These are phyloP conservation scores for Candida sp. DNA, from an alignment of 1,139 yeast species.

Conservation along the genomic window DNA sequence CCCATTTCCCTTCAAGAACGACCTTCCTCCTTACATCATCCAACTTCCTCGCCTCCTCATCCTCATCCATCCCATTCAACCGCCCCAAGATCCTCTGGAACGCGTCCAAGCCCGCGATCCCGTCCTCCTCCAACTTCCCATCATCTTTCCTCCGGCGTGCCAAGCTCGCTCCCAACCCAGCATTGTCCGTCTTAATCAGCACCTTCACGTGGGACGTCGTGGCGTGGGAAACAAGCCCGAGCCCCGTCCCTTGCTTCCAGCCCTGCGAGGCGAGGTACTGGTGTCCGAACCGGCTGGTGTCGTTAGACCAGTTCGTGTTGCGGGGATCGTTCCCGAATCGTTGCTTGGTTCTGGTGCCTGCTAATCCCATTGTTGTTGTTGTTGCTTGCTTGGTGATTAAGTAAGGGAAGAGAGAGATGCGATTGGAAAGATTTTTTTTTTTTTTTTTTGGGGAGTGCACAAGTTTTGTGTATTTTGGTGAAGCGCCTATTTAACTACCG, in stretches of 20 bases:
- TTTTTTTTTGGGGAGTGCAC: not conserved
- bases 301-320: conserved; percentile 94
- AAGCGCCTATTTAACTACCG: conserved; percentile 20
- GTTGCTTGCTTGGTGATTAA: not conserved
- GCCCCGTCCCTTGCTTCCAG: conserved; percentile 91
- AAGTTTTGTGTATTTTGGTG: not conserved
- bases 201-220: conserved; percentile 85
- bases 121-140: conserved; percentile 54
- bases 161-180: conserved; percentile 86
- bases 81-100: conserved; percentile 91
- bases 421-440: not conserved
- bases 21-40: conserved; percentile 70
- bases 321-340: conserved; percentile 94
- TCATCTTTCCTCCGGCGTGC: conserved; percentile 55
- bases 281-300: conserved; percentile 86
- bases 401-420: not conserved
- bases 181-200: conserved; percentile 75
- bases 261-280: conserved; percentile 82
- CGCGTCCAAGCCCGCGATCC: conserved; percentile 90
- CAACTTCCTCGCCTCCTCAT: conserved; percentile 55
- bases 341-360: conserved; percentile 83
- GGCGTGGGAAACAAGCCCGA: conserved; percentile 72
- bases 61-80: conserved; percentile 75
- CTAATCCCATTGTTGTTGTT: conserved; percentile 72
- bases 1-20: conserved; percentile 81